phyloP scores from a whole-genome alignment of 192 early-diverging fungal genomes.

The Podila minutissima region DNA sequence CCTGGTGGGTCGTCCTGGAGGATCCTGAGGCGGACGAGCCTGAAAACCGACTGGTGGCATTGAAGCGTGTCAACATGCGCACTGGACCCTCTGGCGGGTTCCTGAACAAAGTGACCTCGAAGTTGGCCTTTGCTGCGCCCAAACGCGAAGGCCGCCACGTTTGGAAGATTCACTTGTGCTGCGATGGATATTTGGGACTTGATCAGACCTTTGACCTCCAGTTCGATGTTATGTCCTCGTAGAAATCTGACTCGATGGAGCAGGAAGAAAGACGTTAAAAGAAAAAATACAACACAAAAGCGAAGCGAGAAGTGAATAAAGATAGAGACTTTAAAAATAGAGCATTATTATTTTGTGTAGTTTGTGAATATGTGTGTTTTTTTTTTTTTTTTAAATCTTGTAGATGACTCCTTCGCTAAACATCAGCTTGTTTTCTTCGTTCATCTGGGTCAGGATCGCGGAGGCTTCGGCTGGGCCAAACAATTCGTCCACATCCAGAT shows the following conservation, averaged over 20 bases:
- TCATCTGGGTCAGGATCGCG: conserved; percentile 67
- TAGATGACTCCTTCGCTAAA: conserved; percentile 72
- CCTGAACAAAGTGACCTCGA: conserved; percentile 50
- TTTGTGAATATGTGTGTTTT: no score
- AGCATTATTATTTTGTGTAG: no score
- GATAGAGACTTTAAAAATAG: not conserved
- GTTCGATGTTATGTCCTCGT: conserved; percentile 41
- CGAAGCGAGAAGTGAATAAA: no score
- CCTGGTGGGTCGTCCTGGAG: conserved; percentile 92
- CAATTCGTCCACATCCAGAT: conserved; percentile 35
- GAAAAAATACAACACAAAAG: no score
- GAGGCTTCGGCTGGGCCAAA: conserved; percentile 70
- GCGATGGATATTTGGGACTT: conserved; percentile 84
- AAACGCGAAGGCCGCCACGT: conserved; percentile 66
- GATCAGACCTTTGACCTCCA: conserved; percentile 68
- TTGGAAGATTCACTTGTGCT: conserved; percentile 68
- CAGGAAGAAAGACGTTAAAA: no score
- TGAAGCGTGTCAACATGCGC: conserved; percentile 82
- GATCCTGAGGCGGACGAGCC: conserved; percentile 66
- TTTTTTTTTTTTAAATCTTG: conserved; percentile 73
- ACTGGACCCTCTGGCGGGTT: conserved; percentile 57
- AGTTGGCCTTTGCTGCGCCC: conserved; percentile 73
- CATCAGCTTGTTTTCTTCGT: conserved; percentile 75
- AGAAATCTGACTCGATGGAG: no score
- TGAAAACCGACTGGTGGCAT: conserved; percentile 63